Conservation (phyloP, 2,329 filamentous ascomycete genomes). For the Dichotomopilus funicola region DNA sequence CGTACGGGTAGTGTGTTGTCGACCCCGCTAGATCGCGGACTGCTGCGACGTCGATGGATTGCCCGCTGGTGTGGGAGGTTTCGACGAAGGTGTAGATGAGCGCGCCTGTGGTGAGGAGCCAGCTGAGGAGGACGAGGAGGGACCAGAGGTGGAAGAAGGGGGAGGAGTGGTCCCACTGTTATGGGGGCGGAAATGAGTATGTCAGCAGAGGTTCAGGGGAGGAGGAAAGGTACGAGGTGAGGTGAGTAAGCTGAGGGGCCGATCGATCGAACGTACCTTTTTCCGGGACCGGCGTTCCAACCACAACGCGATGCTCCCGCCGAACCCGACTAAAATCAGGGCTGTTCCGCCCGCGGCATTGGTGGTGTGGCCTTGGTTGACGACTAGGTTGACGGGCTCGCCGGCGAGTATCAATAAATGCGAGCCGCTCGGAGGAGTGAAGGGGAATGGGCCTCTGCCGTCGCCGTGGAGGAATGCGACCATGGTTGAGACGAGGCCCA, state of each 20-base stretch:
- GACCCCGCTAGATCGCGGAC: slow-evolving; percentile 16
- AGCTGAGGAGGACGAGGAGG: slow-evolving; percentile 28
- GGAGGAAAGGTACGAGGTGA: neutral
- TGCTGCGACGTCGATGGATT: slow-evolving; percentile 28
- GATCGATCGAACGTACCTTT: slow-evolving; percentile 5
- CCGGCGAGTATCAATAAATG: slow-evolving; percentile 26
- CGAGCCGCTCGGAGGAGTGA: slow-evolving; percentile 19
- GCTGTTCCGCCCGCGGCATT: slow-evolving; percentile 36
- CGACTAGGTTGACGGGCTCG: slow-evolving; percentile 29
- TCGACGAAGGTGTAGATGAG: slow-evolving; percentile 33
- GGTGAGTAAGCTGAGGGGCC: neutral
- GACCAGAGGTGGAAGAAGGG: slow-evolving; percentile 32
- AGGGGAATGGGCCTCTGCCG: slow-evolving; percentile 25
- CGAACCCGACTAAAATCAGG: slow-evolving; percentile 30
- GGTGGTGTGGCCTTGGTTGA: slow-evolving; percentile 37
- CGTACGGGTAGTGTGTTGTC: slow-evolving; percentile 25
- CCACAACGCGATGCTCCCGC: slow-evolving; percentile 28
- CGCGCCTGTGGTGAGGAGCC: slow-evolving; percentile 32
- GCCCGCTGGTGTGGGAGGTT: slow-evolving; percentile 25
- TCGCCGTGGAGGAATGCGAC: slow-evolving; percentile 33
- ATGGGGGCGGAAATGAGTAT: too few species aligned
- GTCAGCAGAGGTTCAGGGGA: too few species aligned
- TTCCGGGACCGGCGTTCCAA: slow-evolving; percentile 22
- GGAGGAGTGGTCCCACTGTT: slow-evolving; percentile 17
- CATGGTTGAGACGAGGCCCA: slow-evolving; percentile 34